These are phyloP conservation scores for Sporothrix schenckii DNA, from an alignment of 2,329 filamentous ascomycete genomes.

Conservation along the genomic window DNA sequence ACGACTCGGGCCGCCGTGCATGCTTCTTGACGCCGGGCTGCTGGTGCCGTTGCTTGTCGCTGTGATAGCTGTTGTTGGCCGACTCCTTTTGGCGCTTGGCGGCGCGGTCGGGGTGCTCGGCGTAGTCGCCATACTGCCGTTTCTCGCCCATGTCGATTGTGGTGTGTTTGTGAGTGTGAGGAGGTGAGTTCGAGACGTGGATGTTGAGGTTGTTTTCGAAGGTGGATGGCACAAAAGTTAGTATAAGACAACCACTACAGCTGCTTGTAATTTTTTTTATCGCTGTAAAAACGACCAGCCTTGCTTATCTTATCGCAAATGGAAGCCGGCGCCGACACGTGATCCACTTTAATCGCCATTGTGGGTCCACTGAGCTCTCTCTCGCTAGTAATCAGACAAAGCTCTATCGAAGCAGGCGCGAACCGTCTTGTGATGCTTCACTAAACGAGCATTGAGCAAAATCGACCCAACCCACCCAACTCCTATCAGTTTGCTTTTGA, in stretches of 20 bases:
- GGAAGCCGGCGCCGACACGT: not conserved
- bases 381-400: not conserved
- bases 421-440: constrained; percentile 10
- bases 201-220: not conserved
- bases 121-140: constrained; percentile 40
- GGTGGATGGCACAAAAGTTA: not conserved
- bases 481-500: not conserved
- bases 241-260: not conserved
- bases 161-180: not conserved
- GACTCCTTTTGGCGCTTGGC: constrained; percentile 35
- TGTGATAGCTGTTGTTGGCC: constrained; percentile 16
- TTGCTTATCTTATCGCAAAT: not conserved
- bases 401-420: not conserved
- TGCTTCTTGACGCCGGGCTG: constrained; percentile 43
- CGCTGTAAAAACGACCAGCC: not conserved
- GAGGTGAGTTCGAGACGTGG: not conserved
- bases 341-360: constrained; percentile 2
- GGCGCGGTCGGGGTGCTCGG: constrained; percentile 10
- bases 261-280: constrained; percentile 14
- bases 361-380: constrained; percentile 7
- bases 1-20: constrained; percentile 51
- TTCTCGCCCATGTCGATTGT: constrained; percentile 41
- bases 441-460: not conserved
- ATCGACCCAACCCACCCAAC: too few relatives aligned
- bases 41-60: constrained; percentile 11